These are phyloP conservation scores for Phanerochaete sordida DNA, from an alignment of 768 basidiomycete genomes.

Conservation along the genomic window DNA sequence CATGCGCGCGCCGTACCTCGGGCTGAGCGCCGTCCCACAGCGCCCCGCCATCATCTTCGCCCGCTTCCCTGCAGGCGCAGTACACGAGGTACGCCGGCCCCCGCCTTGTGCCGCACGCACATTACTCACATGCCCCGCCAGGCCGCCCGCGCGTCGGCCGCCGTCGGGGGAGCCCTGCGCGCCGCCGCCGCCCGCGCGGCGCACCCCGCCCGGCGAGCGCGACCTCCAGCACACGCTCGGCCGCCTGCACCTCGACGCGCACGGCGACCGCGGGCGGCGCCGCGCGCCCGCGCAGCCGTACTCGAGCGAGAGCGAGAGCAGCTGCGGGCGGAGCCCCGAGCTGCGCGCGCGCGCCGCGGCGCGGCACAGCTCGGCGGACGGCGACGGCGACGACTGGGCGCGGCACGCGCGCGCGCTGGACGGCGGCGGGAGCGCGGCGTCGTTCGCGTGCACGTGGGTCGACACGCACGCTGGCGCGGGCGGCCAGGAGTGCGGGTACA, in stretches of 20 bases:
- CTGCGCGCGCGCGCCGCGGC: background rate
- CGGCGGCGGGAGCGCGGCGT: slow-evolving; percentile 8
- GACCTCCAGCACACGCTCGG: slow-evolving; percentile 10
- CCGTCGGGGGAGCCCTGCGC: background rate
- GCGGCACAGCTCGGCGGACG: slow-evolving; percentile 7
- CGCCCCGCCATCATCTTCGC: background rate
- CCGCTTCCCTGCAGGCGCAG: background rate
- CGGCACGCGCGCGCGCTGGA: slow-evolving; percentile 7
- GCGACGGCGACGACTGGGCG: slow-evolving; percentile 11
- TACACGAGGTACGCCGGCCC: slow-evolving; percentile 5
- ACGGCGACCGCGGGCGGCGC: background rate
- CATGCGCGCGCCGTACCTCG: background rate
- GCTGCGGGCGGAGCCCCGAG: slow-evolving; percentile 5
- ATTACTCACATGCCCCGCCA: background rate
- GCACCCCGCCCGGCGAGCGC: slow-evolving; percentile 3
- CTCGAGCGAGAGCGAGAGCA: slow-evolving; percentile 14
- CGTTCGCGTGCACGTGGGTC: slow-evolving; percentile 41
- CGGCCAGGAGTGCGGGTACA: slow-evolving; percentile 35
- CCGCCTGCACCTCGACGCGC: slow-evolving; percentile 3
- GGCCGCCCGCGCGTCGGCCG: background rate
- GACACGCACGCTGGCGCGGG: slow-evolving; percentile 29
- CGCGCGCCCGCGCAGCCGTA: slow-evolving; percentile 3
- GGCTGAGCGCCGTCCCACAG: background rate
- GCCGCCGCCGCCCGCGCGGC: background rate
- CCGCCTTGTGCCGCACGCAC: background rate